Evolutionary conservation across 164 flowering plant species (phyloP).

Genomic region (Magnolia sinica): DNA sequence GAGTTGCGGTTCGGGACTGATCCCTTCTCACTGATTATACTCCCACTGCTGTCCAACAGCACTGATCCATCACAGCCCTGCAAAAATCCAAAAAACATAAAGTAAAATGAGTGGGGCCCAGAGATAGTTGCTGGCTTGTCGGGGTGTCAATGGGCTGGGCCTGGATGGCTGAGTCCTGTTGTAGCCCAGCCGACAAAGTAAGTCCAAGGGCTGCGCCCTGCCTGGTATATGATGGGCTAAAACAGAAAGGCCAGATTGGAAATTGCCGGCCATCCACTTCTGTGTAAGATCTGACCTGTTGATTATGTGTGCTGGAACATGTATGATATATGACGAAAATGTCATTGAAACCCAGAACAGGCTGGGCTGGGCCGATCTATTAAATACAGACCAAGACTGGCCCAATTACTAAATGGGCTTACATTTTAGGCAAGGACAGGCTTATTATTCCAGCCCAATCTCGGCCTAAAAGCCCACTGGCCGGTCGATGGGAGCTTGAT

Average conservation of each 20-base stretch:
- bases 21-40: conserved; percentile 63
- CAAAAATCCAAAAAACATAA: not conserved
- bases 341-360: not conserved
- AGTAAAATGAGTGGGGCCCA: too few relatives aligned
- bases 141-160: not conserved
- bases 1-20: conserved; percentile 75
- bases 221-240: not conserved
- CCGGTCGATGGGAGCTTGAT: too few relatives aligned
- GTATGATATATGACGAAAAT: not conserved
- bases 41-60: conserved; percentile 64
- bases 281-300: not conserved
- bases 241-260: too few relatives aligned
- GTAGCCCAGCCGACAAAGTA: not conserved
- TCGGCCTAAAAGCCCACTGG: too few relatives aligned
- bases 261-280: not conserved
- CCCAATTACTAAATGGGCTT: not conserved
- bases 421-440: too few relatives aligned
- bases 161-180: not conserved
- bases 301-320: not conserved
- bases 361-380: too few relatives aligned
- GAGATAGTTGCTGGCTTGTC: too few relatives aligned
- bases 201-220: not conserved
- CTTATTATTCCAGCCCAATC: too few relatives aligned
- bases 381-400: not conserved
- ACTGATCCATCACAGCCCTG: conserved; percentile 94